Evolutionary conservation across 176 grass and related monocot genomes (phyloP).

Genomic region (Bromus sterilis): DNA sequence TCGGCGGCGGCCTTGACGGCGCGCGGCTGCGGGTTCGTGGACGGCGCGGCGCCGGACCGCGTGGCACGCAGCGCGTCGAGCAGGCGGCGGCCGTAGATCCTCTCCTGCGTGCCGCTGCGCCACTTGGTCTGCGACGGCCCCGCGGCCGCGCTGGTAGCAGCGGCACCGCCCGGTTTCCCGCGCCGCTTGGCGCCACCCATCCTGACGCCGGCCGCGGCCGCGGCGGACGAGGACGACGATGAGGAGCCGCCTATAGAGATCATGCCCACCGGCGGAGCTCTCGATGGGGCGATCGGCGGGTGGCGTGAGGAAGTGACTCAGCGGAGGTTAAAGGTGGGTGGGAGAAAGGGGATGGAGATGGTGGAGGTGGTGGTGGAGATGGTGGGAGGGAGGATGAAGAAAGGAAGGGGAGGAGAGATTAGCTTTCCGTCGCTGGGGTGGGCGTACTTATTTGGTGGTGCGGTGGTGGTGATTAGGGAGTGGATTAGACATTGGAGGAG

Average conservation of each 20-base stretch:
- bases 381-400: slow-evolving; percentile 5
- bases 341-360: slow-evolving; percentile 20
- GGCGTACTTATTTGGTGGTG: slow-evolving; percentile 40
- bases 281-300: not conserved
- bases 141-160: not conserved
- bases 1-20: slow-evolving; percentile 78
- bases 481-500: slow-evolving; percentile 18
- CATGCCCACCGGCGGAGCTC: slow-evolving; percentile 21
- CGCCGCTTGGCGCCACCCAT: not conserved
- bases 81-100: slow-evolving; percentile 72
- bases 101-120: slow-evolving; percentile 66
- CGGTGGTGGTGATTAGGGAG: slow-evolving; percentile 30
- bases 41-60: not conserved
- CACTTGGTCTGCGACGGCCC: slow-evolving; percentile 50
- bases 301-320: slow-evolving; percentile 4
- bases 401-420: slow-evolving; percentile 1
- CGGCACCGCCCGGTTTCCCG: not conserved
- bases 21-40: slow-evolving; percentile 18
- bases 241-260: slow-evolving; percentile 26
- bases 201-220: slow-evolving; percentile 3
- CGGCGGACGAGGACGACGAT: not conserved
- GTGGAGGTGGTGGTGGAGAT: slow-evolving; percentile 1
- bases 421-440: slow-evolving; percentile 28
- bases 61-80: slow-evolving; percentile 68
- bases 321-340: not conserved